Percentiles rank a stretch among this genome's conserved stretches.
phyloP scores from a whole-genome alignment of 2,329 filamentous ascomycete species.

The Dryadomyces quercus-mongolicae region DNA sequence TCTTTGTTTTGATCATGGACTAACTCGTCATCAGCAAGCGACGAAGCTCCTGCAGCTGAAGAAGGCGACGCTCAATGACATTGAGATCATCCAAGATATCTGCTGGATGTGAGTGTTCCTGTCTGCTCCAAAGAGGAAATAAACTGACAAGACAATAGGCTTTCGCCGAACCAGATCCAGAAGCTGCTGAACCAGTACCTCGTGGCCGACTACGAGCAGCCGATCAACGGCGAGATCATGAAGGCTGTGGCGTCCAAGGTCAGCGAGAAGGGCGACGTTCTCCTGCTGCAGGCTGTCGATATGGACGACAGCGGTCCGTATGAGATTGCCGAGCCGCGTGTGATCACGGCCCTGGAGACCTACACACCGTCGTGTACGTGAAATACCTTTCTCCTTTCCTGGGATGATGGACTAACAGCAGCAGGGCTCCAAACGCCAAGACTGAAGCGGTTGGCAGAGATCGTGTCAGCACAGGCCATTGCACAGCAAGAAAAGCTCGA shows the following conservation, averaged over 20 bases:
- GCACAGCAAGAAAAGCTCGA: slow-evolving; percentile 85
- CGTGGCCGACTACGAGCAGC: slow-evolving; percentile 97
- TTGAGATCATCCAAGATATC: slow-evolving; percentile 99
- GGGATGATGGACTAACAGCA: not conserved
- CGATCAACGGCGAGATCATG: slow-evolving; percentile 99
- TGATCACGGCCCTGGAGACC: slow-evolving; percentile 92
- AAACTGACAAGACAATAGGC: slow-evolving; percentile 37
- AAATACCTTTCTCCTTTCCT: no score
- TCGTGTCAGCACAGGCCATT: slow-evolving; percentile 91
- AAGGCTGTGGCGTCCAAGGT: slow-evolving; percentile 95
- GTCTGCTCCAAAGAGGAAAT: not conserved
- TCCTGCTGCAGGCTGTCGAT: slow-evolving; percentile 86
- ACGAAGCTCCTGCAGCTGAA: slow-evolving; percentile 97
- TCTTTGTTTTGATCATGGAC: slow-evolving; percentile 2
- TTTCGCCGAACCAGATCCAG: slow-evolving; percentile 97
- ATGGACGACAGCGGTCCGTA: slow-evolving; percentile 99
- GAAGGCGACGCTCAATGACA: slow-evolving; percentile 97
- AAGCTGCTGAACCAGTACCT: slow-evolving; percentile 98
- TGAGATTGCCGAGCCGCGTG: slow-evolving; percentile 92
- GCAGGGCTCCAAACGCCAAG: slow-evolving; percentile 90
- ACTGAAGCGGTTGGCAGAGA: slow-evolving; percentile 92
- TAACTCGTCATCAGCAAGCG: slow-evolving; percentile 56
- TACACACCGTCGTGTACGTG: slow-evolving; percentile 95
- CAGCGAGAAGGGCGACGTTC: slow-evolving; percentile 94
- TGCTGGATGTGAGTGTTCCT: slow-evolving; percentile 86